Evolutionary conservation across 2,329 filamentous ascomycete species (phyloP).

Genomic region (Ophiostoma perfectum): DNA sequence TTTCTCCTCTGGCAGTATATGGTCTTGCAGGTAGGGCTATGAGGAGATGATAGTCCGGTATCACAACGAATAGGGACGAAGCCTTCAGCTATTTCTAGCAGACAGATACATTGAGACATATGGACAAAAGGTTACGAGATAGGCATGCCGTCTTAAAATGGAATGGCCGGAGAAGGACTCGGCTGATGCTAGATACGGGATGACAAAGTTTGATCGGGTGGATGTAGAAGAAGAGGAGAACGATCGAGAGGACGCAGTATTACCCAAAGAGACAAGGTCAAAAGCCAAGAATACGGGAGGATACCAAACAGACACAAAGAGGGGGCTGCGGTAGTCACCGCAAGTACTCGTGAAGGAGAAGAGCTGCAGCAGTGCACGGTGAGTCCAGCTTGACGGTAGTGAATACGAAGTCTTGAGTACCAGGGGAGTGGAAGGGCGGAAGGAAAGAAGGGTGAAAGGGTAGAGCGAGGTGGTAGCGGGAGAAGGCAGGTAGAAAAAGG

Average conservation of each 20-base stretch:
- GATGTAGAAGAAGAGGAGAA: background rate
- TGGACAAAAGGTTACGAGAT: background rate
- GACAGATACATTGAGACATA: background rate
- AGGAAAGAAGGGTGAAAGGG: background rate
- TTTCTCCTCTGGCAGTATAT: background rate
- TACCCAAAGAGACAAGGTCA: too few species aligned
- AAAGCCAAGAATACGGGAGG: background rate
- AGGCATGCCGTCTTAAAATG: background rate
- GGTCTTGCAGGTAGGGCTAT: background rate
- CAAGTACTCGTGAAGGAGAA: background rate
- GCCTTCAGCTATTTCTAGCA: background rate
- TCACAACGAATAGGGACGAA: background rate
- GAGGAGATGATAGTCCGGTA: background rate
- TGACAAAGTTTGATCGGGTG: background rate
- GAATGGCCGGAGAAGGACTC: background rate
- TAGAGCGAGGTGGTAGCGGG: slow-evolving; percentile 1
- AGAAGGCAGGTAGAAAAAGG: slow-evolving; percentile 11
- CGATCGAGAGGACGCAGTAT: background rate
- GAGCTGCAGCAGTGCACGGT: background rate
- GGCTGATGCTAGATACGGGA: background rate
- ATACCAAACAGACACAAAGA: slow-evolving; percentile 8
- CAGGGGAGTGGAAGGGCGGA: slow-evolving; percentile 1
- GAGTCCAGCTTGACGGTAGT: slow-evolving; percentile 7
- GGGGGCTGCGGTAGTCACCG: background rate
- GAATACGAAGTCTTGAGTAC: slow-evolving; percentile 9